Evolutionary conservation across 768 basidiomycete genomes (phyloP), one percentile per base, ranked within the genome.

Genomic region (Boletus sp.): DNA sequence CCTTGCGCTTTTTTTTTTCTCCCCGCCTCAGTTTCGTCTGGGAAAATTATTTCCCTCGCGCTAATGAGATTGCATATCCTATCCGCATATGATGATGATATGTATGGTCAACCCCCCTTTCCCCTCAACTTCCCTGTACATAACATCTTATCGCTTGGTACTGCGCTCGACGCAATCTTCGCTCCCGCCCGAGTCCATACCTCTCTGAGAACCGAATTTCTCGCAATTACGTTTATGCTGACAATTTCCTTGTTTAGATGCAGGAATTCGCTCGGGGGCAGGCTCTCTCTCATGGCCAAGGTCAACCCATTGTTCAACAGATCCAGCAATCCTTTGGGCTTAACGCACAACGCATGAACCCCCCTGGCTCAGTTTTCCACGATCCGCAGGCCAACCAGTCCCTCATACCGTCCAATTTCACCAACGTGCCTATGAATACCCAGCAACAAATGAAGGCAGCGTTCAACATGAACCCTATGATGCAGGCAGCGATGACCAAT

Each of bases 251-350:
- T 48, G 54, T 64, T 54, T 62, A 78, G 74, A 77, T 81, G 72
- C 70, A 74, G 55, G 77, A 80, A 54, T 66, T 79, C 49, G 57
- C 77, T 53, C 72, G 78, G 56, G 74, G 62, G 54, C 77, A 78
- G 57, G 66, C 64, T 55, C 56, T 76, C 37, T 69, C 75, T 50
- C 79, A 75, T 58, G 64, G 62, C 15, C 78, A 78, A 63, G 59
- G 65, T 47, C 73, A 75, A 61, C 69, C 67, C 32, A 58, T 65
- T 42, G 67, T 69, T 11, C 77, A 76, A 50, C 72, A 72, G 44
- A 73, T 77, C 39, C 74, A 74, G 48, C 81, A 79, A 53, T 74
- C 78, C 27, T 79, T 79, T 49, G 68, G 65, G 39, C 62, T 70
- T 34, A 59, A 58, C 11, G 48, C 59, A 5, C 74, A 75, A 38